Percentiles rank a stretch among this genome's conserved stretches.
Conservation (phyloP, 192 early-diverging fungal species). For the Thoreauomyces humboldtii region DNA sequence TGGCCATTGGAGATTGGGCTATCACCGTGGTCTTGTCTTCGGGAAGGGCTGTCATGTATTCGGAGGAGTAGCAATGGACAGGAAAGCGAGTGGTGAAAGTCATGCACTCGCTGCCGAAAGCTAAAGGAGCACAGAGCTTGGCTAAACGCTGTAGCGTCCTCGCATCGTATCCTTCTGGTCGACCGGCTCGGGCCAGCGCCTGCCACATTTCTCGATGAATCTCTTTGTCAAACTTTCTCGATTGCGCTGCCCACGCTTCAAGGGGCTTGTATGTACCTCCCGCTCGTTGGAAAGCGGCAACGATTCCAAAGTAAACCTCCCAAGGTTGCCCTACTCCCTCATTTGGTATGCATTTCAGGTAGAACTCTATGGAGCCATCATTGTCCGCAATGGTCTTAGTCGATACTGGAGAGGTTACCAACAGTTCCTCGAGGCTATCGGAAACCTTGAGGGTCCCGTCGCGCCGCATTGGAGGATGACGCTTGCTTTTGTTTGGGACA, state of each 20-base stretch:
- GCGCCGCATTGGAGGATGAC: not conserved
- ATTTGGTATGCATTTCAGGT: slow-evolving; percentile 11
- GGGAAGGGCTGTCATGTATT: slow-evolving; percentile 1
- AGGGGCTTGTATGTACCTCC: not conserved
- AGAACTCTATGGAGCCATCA: slow-evolving; percentile 3
- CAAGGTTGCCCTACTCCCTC: slow-evolving; percentile 5
- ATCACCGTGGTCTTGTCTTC: not conserved
- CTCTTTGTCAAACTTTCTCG: not conserved
- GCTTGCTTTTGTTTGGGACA: not conserved
- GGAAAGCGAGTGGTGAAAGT: not conserved
- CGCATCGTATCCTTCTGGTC: slow-evolving; percentile 4
- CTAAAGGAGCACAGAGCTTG: slow-evolving; percentile 1
- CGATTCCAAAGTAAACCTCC: slow-evolving; percentile 7
- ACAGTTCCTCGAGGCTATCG: slow-evolving; percentile 2
- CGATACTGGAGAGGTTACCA: slow-evolving; percentile 5
- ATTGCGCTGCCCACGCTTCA: slow-evolving; percentile 6
- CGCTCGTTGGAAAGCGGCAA: slow-evolving; percentile 6
- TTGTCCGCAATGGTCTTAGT: slow-evolving; percentile 1
- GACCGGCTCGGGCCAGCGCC: not conserved
- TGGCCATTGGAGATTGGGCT: slow-evolving; percentile 4
- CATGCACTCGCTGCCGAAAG: slow-evolving; percentile 3
- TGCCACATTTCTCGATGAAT: not conserved
- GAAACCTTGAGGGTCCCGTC: not conserved
- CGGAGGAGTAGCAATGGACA: slow-evolving; percentile 3
- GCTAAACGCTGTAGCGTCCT: slow-evolving; percentile 5